These are phyloP conservation scores for Cylindricascospora bacillispora DNA, from an alignment of 1,139 yeast species.

Conservation along the genomic window DNA sequence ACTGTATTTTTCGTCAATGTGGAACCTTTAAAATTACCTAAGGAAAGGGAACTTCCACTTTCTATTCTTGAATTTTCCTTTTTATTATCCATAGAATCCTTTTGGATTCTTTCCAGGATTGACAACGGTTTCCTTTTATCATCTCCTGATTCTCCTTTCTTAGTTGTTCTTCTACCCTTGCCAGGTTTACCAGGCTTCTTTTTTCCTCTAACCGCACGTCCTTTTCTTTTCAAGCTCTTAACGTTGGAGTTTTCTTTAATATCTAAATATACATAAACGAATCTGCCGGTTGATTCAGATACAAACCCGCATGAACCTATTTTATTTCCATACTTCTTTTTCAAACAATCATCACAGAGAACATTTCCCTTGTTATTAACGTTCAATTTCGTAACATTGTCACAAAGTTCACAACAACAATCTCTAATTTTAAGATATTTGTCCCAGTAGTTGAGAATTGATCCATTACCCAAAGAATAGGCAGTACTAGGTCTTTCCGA, in stretches of 20 bases:
- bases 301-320: too few species aligned
- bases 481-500: constrained; percentile 36
- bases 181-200: constrained; percentile 26
- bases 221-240: constrained; percentile 4
- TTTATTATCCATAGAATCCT: constrained; percentile 15
- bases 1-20: constrained; percentile 12
- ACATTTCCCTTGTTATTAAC: constrained; percentile 29
- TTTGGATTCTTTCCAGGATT: constrained; percentile 16
- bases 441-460: constrained; percentile 36
- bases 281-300: constrained; percentile 37
- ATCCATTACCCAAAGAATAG: constrained; percentile 42
- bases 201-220: constrained; percentile 9
- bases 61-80: constrained; percentile 18
- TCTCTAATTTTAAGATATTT: constrained; percentile 40
- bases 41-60: constrained; percentile 20
- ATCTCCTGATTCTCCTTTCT: constrained; percentile 4
- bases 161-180: constrained; percentile 13
- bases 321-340: constrained; percentile 22
- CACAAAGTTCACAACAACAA: constrained; percentile 36
- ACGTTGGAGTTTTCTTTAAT: constrained; percentile 30
- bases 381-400: constrained; percentile 30
- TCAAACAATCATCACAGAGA: constrained; percentile 33
- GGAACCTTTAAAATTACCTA: constrained; percentile 25
- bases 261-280: constrained; percentile 37
- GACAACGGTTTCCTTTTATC: constrained; percentile 14